Evolutionary conservation across 257 asterid genomes (phyloP).

Genomic region (Penstemon barbatus): DNA sequence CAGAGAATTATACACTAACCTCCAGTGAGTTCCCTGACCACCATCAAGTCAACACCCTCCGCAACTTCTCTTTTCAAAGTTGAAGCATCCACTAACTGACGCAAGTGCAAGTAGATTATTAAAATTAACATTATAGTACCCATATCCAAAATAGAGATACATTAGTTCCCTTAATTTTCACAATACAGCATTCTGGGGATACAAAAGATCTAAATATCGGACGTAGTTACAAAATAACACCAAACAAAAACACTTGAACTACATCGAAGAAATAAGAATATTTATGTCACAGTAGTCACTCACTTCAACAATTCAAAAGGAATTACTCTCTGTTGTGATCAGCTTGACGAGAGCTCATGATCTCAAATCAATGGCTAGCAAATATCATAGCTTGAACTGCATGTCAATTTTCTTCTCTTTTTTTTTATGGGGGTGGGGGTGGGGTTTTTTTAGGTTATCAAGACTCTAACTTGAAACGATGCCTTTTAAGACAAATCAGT

Average conservation of each 20-base stretch:
- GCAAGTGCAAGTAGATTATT: constrained; percentile 26
- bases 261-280: too few relatives aligned
- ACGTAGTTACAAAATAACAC: too few relatives aligned
- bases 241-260: too few relatives aligned
- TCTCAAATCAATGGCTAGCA: background rate
- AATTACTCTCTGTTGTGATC: too few relatives aligned
- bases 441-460: background rate
- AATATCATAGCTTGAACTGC: background rate
- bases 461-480: background rate
- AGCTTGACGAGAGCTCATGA: background rate
- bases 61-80: constrained; percentile 93
- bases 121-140: background rate
- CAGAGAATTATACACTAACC: constrained; percentile 49
- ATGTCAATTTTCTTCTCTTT: background rate
- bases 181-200: too few relatives aligned
- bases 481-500: background rate
- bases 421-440: too few relatives aligned
- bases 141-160: background rate
- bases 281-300: too few relatives aligned
- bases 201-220: too few relatives aligned
- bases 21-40: constrained; percentile 97
- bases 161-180: background rate
- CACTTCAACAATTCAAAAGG: too few relatives aligned
- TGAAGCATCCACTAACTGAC: constrained; percentile 92
- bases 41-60: constrained; percentile 98